A percentile compares a stretch with the other conserved stretches of the same genome.
Evolutionary conservation across 2,329 filamentous ascomycete species (phyloP).

Genomic region (Neonectria ditissima): DNA sequence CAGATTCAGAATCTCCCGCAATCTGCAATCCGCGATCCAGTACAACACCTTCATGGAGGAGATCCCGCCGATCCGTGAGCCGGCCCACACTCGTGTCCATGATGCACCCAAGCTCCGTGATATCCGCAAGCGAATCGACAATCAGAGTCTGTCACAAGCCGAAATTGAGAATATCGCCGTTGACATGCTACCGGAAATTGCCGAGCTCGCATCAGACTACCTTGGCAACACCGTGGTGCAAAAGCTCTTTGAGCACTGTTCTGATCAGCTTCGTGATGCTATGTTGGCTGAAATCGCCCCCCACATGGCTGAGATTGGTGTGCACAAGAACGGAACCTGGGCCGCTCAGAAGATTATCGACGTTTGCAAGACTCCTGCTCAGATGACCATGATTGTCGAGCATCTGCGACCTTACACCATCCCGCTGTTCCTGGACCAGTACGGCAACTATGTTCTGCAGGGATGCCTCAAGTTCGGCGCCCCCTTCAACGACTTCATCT

Average conservation of each 20-base stretch:
- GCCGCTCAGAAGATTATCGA: conserved; percentile 99
- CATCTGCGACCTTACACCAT: conserved; percentile 87
- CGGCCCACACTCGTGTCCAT: conserved; percentile 87
- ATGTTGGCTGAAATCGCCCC: conserved; percentile 92
- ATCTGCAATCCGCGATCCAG: conserved; percentile 80
- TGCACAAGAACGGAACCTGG: conserved; percentile 99
- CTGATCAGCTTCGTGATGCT: conserved; percentile 87
- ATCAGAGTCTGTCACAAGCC: conserved; percentile 83
- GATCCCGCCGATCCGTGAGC: conserved; percentile 89
- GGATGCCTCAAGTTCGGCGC: conserved; percentile 92
- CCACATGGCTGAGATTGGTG: conserved; percentile 94
- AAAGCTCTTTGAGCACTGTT: conserved; percentile 97
- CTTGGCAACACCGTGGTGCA: conserved; percentile 99
- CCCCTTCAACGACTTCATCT: conserved; percentile 95
- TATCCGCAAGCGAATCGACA: conserved; percentile 97
- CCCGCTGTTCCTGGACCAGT: conserved; percentile 95
- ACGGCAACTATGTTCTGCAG: conserved; percentile 98
- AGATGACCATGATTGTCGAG: conserved; percentile 88
- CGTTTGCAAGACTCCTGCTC: conserved; percentile 84
- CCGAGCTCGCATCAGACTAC: conserved; percentile 94
- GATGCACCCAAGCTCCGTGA: conserved; percentile 95
- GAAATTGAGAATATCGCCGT: conserved; percentile 94
- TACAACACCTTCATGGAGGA: conserved; percentile 81
- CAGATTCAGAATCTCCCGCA: conserved; percentile 75
- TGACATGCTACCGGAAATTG: conserved; percentile 96